A percentile compares a stretch with the other conserved stretches of the same genome.
Evolutionary conservation across 495 filamentous ascomycete genomes (phyloP).

Genomic region (Tuber umbilicatum): DNA sequence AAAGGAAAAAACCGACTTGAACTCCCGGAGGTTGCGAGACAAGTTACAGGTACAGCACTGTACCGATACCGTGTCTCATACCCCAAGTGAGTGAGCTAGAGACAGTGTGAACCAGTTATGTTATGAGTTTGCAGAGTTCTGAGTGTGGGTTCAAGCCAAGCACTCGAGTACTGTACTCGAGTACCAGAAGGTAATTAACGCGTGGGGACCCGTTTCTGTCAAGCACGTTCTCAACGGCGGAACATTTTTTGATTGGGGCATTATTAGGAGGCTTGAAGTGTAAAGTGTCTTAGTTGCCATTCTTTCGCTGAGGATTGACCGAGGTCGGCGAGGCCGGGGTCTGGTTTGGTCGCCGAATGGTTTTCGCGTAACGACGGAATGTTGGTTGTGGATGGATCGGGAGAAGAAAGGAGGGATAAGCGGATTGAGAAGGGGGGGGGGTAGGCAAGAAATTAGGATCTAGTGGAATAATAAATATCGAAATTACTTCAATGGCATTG

Average conservation of each 20-base stretch:
- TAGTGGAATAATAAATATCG: not conserved
- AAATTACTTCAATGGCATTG: not conserved
- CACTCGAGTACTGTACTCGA: too few relatives aligned
- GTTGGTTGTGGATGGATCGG: not conserved
- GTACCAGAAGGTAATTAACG: not conserved
- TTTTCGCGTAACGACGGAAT: constrained; percentile 1
- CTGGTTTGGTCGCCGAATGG: constrained; percentile 1
- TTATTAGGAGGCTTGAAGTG: not conserved
- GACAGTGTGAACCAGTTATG: not conserved
- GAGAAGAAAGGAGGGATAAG: not conserved
- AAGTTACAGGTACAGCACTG: constrained; percentile 1
- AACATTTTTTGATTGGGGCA: not conserved
- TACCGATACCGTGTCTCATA: not conserved
- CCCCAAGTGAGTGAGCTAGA: not conserved
- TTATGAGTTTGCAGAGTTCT: not conserved
- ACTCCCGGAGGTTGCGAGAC: not conserved
- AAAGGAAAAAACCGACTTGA: not conserved
- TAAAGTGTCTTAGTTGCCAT: not conserved
- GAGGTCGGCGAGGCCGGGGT: not conserved
- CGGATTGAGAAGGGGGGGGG: not conserved
- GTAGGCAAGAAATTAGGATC: not conserved
- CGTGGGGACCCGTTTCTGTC: not conserved
- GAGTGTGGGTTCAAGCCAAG: not conserved
- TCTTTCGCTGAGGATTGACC: not conserved
- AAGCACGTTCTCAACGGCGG: constrained; percentile 6